phyloP scores from a whole-genome alignment of 2,329 filamentous ascomycete genomes.

The Fusarium sp. region DNA sequence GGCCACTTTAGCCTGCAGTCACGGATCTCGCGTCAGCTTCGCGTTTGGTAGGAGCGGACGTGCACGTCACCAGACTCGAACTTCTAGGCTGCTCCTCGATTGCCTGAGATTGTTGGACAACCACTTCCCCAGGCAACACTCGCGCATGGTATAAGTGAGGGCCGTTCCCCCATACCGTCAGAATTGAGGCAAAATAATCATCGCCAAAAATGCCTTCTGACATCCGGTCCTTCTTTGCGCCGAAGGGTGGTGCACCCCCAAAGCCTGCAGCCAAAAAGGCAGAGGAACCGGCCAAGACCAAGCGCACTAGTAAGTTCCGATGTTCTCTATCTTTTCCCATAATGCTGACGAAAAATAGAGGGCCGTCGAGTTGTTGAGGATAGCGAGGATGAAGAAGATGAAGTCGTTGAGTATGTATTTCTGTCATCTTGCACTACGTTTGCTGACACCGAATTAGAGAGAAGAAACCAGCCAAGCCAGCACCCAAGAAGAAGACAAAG shows the following conservation, averaged over 20 bases:
- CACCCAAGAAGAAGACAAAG: conserved; percentile 67
- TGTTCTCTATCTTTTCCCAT: neutral
- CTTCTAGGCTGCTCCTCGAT: conserved; percentile 46
- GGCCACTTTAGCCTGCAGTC: conserved; percentile 51
- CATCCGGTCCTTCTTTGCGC: conserved; percentile 91
- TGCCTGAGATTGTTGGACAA: conserved; percentile 35
- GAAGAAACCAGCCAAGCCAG: conserved; percentile 67
- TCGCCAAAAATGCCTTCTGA: conserved; percentile 75
- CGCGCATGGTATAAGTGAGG: conserved; percentile 39
- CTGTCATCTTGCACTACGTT: neutral
- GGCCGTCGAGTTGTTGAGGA: conserved; percentile 81
- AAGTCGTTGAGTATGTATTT: conserved; percentile 60
- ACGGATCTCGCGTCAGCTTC: conserved; percentile 60
- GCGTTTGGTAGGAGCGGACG: conserved; percentile 49
- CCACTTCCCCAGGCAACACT: conserved; percentile 39
- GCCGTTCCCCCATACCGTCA: conserved; percentile 2
- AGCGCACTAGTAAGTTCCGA: conserved; percentile 57
- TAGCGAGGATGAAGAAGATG: conserved; percentile 82
- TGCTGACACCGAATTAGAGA: conserved; percentile 40
- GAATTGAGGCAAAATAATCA: conserved; percentile 9
- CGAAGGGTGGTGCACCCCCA: conserved; percentile 72
- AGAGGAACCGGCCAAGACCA: conserved; percentile 58
- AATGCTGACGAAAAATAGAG: conserved; percentile 50
- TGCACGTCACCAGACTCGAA: conserved; percentile 49
- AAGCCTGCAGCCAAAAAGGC: conserved; percentile 61